Evolutionary conservation across 352 stramenopile genomes (phyloP), one percentile per base, ranked within the genome.

Genomic region (Globisporangium abappressorium): DNA sequence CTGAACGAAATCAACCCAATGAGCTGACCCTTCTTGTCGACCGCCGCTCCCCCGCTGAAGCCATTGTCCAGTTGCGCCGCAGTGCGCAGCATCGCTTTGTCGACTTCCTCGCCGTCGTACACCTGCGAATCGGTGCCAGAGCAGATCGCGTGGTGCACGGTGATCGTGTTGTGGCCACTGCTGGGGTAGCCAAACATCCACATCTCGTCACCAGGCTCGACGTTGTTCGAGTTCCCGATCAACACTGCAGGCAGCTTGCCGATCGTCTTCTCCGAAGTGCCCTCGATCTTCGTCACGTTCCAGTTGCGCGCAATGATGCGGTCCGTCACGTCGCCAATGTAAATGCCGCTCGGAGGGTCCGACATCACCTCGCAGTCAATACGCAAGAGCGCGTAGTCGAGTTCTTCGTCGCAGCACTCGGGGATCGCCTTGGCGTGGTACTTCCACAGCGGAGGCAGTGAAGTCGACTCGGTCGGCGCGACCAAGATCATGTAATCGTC

Each of bases 121-220:
- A 93, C 74, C 73, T 95, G 88, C 62, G 85, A 93, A 68, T 95
- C 88, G 30, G 88, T 95, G 56, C 88, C 88, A 3, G 88, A 95
- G 69, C 88, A 95, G 65, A 95, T 95, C n/a, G 88, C 88, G 64
- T 94, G 86, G 69, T 95, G 88, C 63, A 95, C 88, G 2, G 88
- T 95, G 74, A 95, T 95, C 26, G 88, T 95, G 70, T 95, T 95
- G 77, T 95, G 88, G 22, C 88, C 88, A 54, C 84, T 93, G 71
- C 88, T 95, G 22, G 88, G 88, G 61, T 95, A 95, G 11, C 88
- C 88, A 77, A 95, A 95, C 88, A 95, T 95, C 88, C 88, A 95
- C 86, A 95, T 93, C 64, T 95, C 88, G 66, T 95, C 88, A 28
- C 88, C 88, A 15, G 88, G 88, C 64, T 95, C 88, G 22, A 95